Base-by-base conservation (phyloP, 1,139 yeast genomes). In the Geotrichum reessii region DNA sequence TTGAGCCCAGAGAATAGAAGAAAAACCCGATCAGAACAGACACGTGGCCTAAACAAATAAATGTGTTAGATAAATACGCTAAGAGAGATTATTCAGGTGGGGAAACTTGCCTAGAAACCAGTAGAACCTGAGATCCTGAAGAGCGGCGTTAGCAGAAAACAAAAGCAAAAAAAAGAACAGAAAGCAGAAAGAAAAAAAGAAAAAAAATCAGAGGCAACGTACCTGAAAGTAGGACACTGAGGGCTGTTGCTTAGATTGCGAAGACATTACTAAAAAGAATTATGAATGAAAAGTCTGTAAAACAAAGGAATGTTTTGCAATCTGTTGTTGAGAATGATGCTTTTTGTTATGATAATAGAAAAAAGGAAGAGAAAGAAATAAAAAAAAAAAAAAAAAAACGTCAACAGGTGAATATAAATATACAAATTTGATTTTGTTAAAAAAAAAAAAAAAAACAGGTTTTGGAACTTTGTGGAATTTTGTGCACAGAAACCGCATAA, bases 1-100 rank as follows among this genome's bases (percentile, higher is more conserved):
- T 42, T 17, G 72, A 64, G 27, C 86, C 78, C 56, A 86, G 71
- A 21, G 81, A 65, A 71, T 82, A 87, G 61, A 85, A 72, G 28
- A 81, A 56, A 12, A 83, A 76, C 58, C 84, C 79, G 11, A 81
- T 22, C 31, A 91, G 75, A 2, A 92, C 87, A 52, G 81, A 67
- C 5, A 83, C 77, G 70, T 93, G 97, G 61, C 97, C 71, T 57
- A 56, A 50, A 12, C 6, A n/a, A 37, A 37, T 14, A 37, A 12
- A 37, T 48, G 33, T 44, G 51, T 47, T 31, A 54, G 44, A 4
- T 31, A 40, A 50, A 6, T 37, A 42, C 37, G 47, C 54, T 40
- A 24, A 22, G 31, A 40, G 7, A 3, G 19, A 40, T 7, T 42
- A 11, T n/a, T 21, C 22, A n/a, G 6, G 11, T 44, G 25, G 22